Evolutionary conservation across 352 stramenopile genomes (phyloP).

Genomic region (Phytophthora brassicae): DNA sequence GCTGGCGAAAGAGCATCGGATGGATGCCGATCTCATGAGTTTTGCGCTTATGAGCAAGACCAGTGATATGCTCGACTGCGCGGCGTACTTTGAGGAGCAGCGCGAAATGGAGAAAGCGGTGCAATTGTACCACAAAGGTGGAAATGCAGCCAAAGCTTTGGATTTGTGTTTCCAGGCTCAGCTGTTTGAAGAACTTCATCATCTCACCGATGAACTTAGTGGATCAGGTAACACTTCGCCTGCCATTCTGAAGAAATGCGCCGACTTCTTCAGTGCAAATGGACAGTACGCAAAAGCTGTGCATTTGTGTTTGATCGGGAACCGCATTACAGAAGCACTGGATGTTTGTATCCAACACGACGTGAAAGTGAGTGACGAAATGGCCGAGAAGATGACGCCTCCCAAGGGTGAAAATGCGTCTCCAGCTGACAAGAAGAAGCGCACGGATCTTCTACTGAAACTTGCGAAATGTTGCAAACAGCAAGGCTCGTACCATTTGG

Average conservation of each 20-base stretch:
- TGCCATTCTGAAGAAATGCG: constrained; percentile 88
- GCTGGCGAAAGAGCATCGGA: constrained; percentile 85
- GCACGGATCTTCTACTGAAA: constrained; percentile 86
- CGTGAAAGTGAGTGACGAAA: constrained; percentile 90
- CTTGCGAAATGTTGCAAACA: constrained; percentile 93
- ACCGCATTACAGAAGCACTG: constrained; percentile 76
- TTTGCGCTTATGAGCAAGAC: constrained; percentile 90
- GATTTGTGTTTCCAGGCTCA: constrained; percentile 92
- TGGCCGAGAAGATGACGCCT: constrained; percentile 92
- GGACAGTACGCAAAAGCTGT: constrained; percentile 92
- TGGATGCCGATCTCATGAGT: constrained; percentile 91
- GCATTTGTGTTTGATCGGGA: constrained; percentile 81
- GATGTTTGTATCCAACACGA: constrained; percentile 90
- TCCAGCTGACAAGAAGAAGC: constrained; percentile 52
- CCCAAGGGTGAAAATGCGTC: constrained; percentile 69
- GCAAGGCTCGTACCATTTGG: constrained; percentile 91
- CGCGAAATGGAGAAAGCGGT: constrained; percentile 94
- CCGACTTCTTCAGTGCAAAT: constrained; percentile 93
- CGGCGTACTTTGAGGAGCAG: constrained; percentile 91
- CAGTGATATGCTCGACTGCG: constrained; percentile 88
- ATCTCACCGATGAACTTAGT: constrained; percentile 84
- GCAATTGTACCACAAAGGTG: constrained; percentile 93
- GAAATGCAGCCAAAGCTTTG: constrained; percentile 89
- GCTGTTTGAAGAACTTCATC: constrained; percentile 86
- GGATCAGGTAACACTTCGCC: constrained; percentile 59